Percentiles rank a stretch among this genome's conserved stretches.
These are phyloP conservation scores for Neurospora intermedia DNA, from an alignment of 495 filamentous ascomycete species.

Conservation along the genomic window DNA sequence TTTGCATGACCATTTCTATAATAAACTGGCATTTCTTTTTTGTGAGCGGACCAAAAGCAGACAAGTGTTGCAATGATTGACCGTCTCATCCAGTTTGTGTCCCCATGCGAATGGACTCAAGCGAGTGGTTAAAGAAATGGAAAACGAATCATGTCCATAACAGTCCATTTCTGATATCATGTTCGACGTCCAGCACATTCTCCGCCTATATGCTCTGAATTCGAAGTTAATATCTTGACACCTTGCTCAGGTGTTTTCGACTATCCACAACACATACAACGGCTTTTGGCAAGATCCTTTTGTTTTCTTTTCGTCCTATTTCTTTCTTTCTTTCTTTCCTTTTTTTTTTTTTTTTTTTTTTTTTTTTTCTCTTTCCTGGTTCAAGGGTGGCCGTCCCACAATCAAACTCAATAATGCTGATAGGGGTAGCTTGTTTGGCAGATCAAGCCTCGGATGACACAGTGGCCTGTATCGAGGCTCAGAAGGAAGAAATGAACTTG, in stretches of 20 bases:
- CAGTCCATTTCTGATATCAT: neutral
- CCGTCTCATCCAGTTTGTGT: neutral
- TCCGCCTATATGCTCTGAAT: neutral
- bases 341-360: too few species aligned
- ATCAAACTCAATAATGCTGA: too few species aligned
- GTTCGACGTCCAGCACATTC: neutral
- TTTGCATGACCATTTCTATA: neutral
- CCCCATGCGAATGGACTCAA: neutral
- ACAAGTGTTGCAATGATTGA: neutral
- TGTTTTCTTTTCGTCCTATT: too few species aligned
- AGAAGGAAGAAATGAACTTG: too few species aligned
- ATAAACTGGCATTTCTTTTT: neutral
- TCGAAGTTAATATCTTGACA: neutral
- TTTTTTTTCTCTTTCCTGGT: too few species aligned
- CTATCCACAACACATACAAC: neutral
- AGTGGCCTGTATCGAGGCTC: too few species aligned
- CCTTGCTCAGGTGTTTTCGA: neutral
- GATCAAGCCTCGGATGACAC: too few species aligned
- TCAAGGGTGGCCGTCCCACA: too few species aligned
- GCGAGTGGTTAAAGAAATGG: neutral
- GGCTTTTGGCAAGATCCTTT: too few species aligned
- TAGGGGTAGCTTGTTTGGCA: too few species aligned
- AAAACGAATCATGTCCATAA: neutral
- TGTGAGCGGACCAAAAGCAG: neutral
- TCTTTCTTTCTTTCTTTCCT: too few species aligned